Conservation (phyloP, 1,284 basidiomycete genomes). For the Agaricales sp. region DNA sequence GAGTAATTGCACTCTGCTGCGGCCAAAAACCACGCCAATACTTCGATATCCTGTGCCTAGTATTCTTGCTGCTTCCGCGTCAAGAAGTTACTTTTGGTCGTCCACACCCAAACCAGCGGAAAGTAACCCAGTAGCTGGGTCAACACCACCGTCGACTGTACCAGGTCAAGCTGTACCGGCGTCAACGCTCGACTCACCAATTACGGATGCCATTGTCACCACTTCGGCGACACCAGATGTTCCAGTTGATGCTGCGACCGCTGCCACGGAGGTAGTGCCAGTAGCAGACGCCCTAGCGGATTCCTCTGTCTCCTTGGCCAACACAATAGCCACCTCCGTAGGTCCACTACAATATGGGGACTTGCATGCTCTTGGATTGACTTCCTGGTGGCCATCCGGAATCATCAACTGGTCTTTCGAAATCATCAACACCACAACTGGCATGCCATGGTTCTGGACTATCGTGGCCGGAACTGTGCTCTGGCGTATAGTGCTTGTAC, state of each 20-base stretch:
- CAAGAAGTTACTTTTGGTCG: not conserved
- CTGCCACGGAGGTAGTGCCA: constrained; percentile 1
- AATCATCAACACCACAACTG: constrained; percentile 61
- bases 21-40: not conserved
- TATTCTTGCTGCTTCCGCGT: not conserved
- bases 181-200: too few species aligned
- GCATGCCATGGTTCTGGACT: constrained; percentile 80
- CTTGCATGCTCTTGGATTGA: constrained; percentile 67
- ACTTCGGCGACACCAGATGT: not conserved
- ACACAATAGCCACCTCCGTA: constrained; percentile 18
- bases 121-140: too few species aligned
- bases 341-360: constrained; percentile 67
- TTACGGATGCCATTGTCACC: constrained; percentile 3
- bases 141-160: too few species aligned
- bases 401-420: constrained; percentile 62
- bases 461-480: constrained; percentile 66
- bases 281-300: constrained; percentile 9
- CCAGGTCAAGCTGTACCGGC: too few species aligned
- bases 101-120: not conserved
- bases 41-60: not conserved
- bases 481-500: constrained; percentile 63
- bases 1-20: not conserved
- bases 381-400: constrained; percentile 50
- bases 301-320: constrained; percentile 17
- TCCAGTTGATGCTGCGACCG: not conserved